Conservation (phyloP, 2,329 filamentous ascomycete genomes). For the Diaporthe batatas region DNA sequence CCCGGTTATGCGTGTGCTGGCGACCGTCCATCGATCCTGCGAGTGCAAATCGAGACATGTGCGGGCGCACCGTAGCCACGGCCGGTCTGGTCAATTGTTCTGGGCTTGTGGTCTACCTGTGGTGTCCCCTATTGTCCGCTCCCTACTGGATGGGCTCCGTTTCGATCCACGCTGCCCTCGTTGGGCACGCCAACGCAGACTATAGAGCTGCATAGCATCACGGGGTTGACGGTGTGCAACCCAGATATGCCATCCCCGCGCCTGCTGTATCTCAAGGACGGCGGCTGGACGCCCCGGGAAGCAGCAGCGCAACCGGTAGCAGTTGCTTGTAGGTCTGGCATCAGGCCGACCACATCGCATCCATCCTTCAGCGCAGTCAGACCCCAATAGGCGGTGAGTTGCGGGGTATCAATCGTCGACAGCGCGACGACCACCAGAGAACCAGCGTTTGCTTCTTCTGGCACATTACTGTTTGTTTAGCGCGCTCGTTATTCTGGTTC, state of each 20-base stretch:
- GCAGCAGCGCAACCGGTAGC: not conserved
- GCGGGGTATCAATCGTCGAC: not conserved
- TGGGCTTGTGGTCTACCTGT: not conserved
- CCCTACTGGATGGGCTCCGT: not conserved
- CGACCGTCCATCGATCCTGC: conserved; percentile 11
- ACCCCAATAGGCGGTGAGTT: conserved; percentile 40
- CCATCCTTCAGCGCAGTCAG: not conserved
- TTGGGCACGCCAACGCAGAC: conserved; percentile 18
- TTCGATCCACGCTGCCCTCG: not conserved
- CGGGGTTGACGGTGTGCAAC: conserved; percentile 13
- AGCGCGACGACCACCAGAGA: not conserved
- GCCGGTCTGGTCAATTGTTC: not conserved
- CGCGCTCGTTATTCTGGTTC: not conserved
- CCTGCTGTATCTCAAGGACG: conserved; percentile 5
- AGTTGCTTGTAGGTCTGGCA: not conserved
- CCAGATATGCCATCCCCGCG: conserved; percentile 5
- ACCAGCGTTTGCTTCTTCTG: not conserved
- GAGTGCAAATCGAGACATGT: conserved; percentile 14
- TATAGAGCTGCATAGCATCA: conserved; percentile 17
- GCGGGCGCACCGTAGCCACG: not conserved
- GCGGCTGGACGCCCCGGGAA: not conserved
- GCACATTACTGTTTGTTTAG: not conserved
- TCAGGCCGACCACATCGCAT: conserved; percentile 21
- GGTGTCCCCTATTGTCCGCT: not conserved
- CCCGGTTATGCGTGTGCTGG: not conserved